phyloP scores from a whole-genome alignment of 2,329 filamentous ascomycete genomes.

The Ophiostoma tasmaniense region DNA sequence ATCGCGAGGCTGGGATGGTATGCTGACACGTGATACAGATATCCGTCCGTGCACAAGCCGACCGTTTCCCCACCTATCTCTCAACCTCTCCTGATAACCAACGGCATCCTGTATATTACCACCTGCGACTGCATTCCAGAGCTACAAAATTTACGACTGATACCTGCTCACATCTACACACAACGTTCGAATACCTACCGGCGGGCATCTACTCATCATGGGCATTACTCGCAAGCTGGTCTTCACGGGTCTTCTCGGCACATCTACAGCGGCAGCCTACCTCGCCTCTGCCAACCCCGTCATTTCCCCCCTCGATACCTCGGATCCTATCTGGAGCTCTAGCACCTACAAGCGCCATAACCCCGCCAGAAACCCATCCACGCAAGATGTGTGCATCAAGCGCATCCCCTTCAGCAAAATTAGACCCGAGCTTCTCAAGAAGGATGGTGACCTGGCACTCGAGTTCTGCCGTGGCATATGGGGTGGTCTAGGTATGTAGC shows the following conservation, averaged over 20 bases:
- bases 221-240: conserved; percentile 43
- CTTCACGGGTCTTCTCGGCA: conserved; percentile 39
- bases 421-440: conserved; percentile 54
- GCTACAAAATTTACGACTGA: background rate
- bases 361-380: conserved; percentile 51
- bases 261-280: conserved; percentile 43
- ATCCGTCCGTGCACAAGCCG: background rate
- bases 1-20: background rate
- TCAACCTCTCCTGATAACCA: background rate
- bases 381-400: conserved; percentile 57
- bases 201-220: conserved; percentile 31
- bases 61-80: background rate
- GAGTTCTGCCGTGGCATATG: conserved; percentile 61
- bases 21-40: background rate
- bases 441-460: conserved; percentile 48
- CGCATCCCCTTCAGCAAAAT: conserved; percentile 55
- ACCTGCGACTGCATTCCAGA: background rate
- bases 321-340: conserved; percentile 54
- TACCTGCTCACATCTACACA: background rate
- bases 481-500: conserved; percentile 52
- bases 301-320: conserved; percentile 46
- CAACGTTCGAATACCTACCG: background rate
- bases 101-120: background rate
- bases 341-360: conserved; percentile 52
- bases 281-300: conserved; percentile 48